These are phyloP conservation scores for Primulina eburnea DNA, from an alignment of 257 asterid genomes.

Conservation along the genomic window DNA sequence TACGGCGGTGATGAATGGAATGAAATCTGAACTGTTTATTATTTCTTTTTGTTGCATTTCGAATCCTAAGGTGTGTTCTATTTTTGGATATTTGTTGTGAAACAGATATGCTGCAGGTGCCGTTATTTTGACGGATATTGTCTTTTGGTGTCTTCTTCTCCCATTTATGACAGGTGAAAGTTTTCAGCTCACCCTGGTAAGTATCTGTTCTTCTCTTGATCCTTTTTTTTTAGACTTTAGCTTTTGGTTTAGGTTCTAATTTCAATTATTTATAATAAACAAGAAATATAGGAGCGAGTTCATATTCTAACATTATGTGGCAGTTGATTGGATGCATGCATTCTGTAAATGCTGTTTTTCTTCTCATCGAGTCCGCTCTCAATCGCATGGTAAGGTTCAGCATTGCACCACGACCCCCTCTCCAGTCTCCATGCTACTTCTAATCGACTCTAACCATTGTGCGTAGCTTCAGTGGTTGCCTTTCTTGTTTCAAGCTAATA, in stretches of 20 bases:
- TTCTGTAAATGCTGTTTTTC: conserved; percentile 82
- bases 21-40: no score
- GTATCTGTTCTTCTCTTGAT: conserved; percentile 13
- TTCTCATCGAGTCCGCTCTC: conserved; percentile 68
- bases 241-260: neutral
- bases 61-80: neutral
- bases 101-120: conserved; percentile 83
- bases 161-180: conserved; percentile 73
- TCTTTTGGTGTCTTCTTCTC: conserved; percentile 82
- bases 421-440: neutral
- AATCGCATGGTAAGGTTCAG: conserved; percentile 59
- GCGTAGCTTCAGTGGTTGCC: neutral
- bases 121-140: conserved; percentile 74
- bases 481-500: conserved; percentile 20
- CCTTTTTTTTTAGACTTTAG: neutral
- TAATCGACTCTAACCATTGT: neutral
- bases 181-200: conserved; percentile 73
- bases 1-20: no score
- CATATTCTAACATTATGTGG: conserved; percentile 6
- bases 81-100: conserved; percentile 8
- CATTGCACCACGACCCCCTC: neutral
- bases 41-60: no score
- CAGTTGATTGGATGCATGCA: conserved; percentile 85
- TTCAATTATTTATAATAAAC: neutral
- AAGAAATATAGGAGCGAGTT: neutral